These are phyloP conservation scores for Aspergillus tamarii DNA, from an alignment of 2,329 filamentous ascomycete species.

Conservation along the genomic window DNA sequence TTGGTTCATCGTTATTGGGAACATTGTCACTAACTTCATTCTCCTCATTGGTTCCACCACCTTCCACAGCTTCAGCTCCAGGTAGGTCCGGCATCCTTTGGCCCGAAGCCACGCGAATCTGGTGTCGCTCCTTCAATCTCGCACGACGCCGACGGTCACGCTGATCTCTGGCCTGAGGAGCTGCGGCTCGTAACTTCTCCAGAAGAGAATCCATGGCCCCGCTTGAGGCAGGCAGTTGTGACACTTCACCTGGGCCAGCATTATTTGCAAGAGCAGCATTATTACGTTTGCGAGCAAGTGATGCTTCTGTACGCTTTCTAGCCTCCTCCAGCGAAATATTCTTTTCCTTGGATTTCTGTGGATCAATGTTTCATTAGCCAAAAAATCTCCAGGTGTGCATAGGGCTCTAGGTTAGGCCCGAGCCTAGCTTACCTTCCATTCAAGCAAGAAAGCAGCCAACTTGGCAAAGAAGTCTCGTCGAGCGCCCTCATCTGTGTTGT, in stretches of 20 bases:
- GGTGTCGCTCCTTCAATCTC: slow-evolving; percentile 85
- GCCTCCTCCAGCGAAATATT: slow-evolving; percentile 82
- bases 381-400: too few species aligned
- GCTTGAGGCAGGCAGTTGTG: slow-evolving; percentile 70
- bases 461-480: slow-evolving; percentile 94
- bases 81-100: slow-evolving; percentile 77
- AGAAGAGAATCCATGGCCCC: slow-evolving; percentile 96
- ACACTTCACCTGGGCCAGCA: slow-evolving; percentile 48
- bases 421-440: slow-evolving; percentile 73
- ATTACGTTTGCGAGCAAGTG: slow-evolving; percentile 80
- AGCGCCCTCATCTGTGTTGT: slow-evolving; percentile 87
- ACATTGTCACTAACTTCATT: slow-evolving; percentile 32
- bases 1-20: slow-evolving; percentile 43
- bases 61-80: slow-evolving; percentile 61
- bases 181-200: slow-evolving; percentile 91
- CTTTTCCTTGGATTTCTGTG: slow-evolving; percentile 84
- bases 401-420: neutral
- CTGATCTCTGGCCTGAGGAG: slow-evolving; percentile 85
- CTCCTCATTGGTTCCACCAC: slow-evolving; percentile 52
- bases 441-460: slow-evolving; percentile 82
- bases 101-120: slow-evolving; percentile 85
- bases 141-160: slow-evolving; percentile 85
- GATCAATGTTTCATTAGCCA: slow-evolving; percentile 13
- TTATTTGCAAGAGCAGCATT: slow-evolving; percentile 68
- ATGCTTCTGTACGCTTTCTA: slow-evolving; percentile 82